phyloP scores from a whole-genome alignment of 2,329 filamentous ascomycete species.

The Fusarium caatingaense region DNA sequence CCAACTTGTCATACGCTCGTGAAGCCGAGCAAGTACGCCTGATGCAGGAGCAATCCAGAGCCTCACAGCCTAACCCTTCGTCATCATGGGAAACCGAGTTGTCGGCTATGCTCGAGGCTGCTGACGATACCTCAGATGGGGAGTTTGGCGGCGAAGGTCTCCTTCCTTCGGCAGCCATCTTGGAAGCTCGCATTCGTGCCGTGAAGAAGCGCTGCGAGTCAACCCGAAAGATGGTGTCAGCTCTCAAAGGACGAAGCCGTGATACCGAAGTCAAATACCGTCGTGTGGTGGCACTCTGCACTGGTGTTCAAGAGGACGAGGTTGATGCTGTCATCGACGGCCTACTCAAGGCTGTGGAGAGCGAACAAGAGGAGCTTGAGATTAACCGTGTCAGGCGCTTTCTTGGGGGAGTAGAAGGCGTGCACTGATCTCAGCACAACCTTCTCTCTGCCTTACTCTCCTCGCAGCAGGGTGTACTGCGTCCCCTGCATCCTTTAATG shows the following conservation, averaged over 20 bases:
- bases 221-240: constrained; percentile 74
- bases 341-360: constrained; percentile 88
- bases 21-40: constrained; percentile 72
- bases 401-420: constrained; percentile 79
- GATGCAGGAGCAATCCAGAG: constrained; percentile 55
- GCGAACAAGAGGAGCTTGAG: constrained; percentile 81
- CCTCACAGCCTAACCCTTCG: constrained; percentile 58
- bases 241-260: constrained; percentile 80
- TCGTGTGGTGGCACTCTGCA: constrained; percentile 88
- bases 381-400: constrained; percentile 82
- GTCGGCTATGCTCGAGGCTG: constrained; percentile 59
- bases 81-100: constrained; percentile 67
- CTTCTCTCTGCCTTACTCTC: background rate
- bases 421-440: constrained; percentile 51
- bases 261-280: constrained; percentile 90
- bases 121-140: constrained; percentile 51
- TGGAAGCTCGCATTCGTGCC: constrained; percentile 76
- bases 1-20: constrained; percentile 80
- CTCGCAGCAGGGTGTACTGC: constrained; percentile 1
- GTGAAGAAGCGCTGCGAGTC: constrained; percentile 76
- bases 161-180: constrained; percentile 68
- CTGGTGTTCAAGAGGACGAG: constrained; percentile 78
- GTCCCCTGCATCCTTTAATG: constrained; percentile 33
- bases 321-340: constrained; percentile 85
- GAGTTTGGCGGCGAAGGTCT: constrained; percentile 55